These are phyloP conservation scores for Aphanomyces cochlioides DNA, from an alignment of 352 stramenopile genomes.

Conservation along the genomic window DNA sequence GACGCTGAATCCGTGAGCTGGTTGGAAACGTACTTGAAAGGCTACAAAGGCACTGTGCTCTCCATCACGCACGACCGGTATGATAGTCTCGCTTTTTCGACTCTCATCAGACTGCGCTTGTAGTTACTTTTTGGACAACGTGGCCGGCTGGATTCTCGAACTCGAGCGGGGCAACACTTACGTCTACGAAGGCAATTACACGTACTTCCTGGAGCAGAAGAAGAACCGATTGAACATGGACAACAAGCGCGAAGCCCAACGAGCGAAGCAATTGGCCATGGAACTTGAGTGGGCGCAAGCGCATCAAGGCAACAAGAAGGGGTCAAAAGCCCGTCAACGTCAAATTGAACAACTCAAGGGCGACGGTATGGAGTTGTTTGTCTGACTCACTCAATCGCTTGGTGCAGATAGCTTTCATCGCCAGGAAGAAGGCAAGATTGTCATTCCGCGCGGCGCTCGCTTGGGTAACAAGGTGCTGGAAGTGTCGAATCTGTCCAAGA, in stretches of 20 bases:
- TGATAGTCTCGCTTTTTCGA: not conserved
- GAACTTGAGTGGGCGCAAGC: slow-evolving; percentile 94
- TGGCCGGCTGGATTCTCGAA: slow-evolving; percentile 97
- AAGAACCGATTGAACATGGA: slow-evolving; percentile 93
- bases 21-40: slow-evolving; percentile 96
- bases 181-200: slow-evolving; percentile 98
- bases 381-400: slow-evolving; percentile 42
- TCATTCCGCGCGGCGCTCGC: slow-evolving; percentile 89
- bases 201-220: slow-evolving; percentile 94
- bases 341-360: slow-evolving; percentile 93
- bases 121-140: slow-evolving; percentile 97
- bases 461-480: slow-evolving; percentile 92
- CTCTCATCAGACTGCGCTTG: not conserved
- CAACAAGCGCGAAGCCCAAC: slow-evolving; percentile 87
- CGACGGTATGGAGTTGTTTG: slow-evolving; percentile 32
- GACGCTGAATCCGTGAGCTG: slow-evolving; percentile 96
- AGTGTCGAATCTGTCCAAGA: slow-evolving; percentile 68
- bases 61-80: slow-evolving; percentile 96
- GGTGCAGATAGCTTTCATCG: slow-evolving; percentile 56
- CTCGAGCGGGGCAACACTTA: slow-evolving; percentile 95
- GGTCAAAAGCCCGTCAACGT: slow-evolving; percentile 90
- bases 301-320: slow-evolving; percentile 78
- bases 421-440: slow-evolving; percentile 83
- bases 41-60: slow-evolving; percentile 95
- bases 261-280: slow-evolving; percentile 87